These are phyloP conservation scores for Voacanga thouarsii DNA, from an alignment of 257 asterid genomes.

Conservation along the genomic window DNA sequence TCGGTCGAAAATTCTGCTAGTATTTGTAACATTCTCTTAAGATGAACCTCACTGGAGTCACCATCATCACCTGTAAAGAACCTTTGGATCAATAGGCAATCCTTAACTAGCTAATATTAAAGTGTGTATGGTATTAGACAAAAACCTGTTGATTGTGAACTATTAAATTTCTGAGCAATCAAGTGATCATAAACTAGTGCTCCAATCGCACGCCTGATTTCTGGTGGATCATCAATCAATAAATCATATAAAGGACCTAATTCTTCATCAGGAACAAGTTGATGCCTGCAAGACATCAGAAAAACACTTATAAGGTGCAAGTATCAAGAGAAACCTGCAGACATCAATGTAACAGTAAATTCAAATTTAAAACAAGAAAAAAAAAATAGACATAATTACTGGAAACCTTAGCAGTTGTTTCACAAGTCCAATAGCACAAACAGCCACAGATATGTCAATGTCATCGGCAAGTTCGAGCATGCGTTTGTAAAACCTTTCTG, in stretches of 20 bases:
- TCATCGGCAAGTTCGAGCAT: slow-evolving; percentile 99
- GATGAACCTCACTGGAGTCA: slow-evolving; percentile 78
- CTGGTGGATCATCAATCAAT: slow-evolving; percentile 94
- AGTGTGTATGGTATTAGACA: background rate
- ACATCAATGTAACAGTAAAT: background rate
- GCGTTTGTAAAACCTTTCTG: slow-evolving; percentile 82
- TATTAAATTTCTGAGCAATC: slow-evolving; percentile 87
- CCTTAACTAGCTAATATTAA: background rate
- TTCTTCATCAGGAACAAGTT: slow-evolving; percentile 97
- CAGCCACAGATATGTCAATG: slow-evolving; percentile 94
- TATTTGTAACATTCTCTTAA: slow-evolving; percentile 82
- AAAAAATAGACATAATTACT: background rate
- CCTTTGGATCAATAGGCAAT: background rate
- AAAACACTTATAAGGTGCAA: slow-evolving; percentile 22
- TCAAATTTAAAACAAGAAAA: background rate
- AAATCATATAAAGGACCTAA: slow-evolving; percentile 91
- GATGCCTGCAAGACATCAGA: slow-evolving; percentile 63
- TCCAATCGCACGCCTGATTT: slow-evolving; percentile 92
- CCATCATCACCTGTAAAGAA: slow-evolving; percentile 52
- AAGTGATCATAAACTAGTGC: slow-evolving; percentile 89
- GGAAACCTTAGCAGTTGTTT: slow-evolving; percentile 83
- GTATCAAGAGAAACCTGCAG: background rate
- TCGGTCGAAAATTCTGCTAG: slow-evolving; percentile 88
- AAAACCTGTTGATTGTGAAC: slow-evolving; percentile 76
- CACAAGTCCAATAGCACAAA: slow-evolving; percentile 97